Evolutionary conservation across 2,329 filamentous ascomycete species (phyloP).

Genomic region (Penicillium sp.): DNA sequence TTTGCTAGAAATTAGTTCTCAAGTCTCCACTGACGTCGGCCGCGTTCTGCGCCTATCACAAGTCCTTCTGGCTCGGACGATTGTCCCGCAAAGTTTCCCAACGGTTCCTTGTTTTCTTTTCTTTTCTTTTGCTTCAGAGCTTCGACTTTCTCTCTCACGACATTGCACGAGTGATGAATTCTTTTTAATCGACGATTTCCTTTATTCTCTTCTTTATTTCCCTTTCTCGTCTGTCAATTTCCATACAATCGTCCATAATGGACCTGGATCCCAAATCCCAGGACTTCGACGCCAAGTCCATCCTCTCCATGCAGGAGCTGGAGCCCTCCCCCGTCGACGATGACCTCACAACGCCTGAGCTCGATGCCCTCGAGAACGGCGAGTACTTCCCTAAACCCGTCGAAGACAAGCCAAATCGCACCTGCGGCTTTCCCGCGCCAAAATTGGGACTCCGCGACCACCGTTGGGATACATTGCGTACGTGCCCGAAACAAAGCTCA

Average conservation of each 20-base stretch:
- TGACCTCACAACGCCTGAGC: constrained; percentile 36
- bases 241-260: constrained; percentile 15
- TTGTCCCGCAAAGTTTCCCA: constrained; percentile 3
- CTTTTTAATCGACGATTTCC: constrained; percentile 14
- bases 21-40: not conserved
- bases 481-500: constrained; percentile 29
- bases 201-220: constrained; percentile 3
- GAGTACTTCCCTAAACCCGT: constrained; percentile 44
- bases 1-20: not conserved
- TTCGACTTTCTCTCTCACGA: not conserved
- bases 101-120: constrained; percentile 16
- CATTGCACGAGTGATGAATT: constrained; percentile 17
- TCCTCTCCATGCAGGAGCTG: constrained; percentile 71
- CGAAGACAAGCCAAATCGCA: constrained; percentile 14
- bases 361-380: constrained; percentile 56
- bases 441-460: constrained; percentile 65
- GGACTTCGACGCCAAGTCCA: constrained; percentile 47
- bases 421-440: constrained; percentile 25
- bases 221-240: not conserved
- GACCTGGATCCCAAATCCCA: constrained; percentile 24
- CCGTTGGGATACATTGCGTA: constrained; percentile 75
- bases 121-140: not conserved
- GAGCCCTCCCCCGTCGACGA: constrained; percentile 80
- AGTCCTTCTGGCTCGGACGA: too few species aligned
- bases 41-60: constrained; percentile 18